These are phyloP conservation scores for Lachancea lanzarotensis DNA, from an alignment of 805 yeast genomes.

Conservation along the genomic window DNA sequence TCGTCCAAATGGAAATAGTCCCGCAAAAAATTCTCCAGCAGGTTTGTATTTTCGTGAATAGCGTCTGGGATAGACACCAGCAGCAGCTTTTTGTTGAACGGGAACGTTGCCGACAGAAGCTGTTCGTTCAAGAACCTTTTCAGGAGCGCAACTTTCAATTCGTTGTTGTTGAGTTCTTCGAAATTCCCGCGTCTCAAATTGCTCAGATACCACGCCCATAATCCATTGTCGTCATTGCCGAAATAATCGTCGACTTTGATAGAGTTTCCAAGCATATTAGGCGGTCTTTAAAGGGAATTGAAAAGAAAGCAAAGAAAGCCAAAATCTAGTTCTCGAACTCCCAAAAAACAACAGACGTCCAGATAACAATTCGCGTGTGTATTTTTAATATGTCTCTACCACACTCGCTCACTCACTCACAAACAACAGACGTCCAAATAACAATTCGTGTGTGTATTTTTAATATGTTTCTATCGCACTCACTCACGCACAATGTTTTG, in stretches of 20 bases:
- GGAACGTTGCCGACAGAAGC: slow-evolving; percentile 13
- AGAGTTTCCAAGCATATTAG: slow-evolving; percentile 9
- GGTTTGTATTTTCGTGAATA: slow-evolving; percentile 25
- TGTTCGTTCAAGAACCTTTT: slow-evolving; percentile 26
- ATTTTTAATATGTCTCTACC: too few relatives aligned
- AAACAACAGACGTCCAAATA: too few relatives aligned
- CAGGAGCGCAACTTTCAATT: slow-evolving; percentile 24
- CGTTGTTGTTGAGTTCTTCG: slow-evolving; percentile 30
- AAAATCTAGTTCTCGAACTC: background rate
- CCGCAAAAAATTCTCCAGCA: slow-evolving; percentile 27
- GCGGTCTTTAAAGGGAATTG: background rate
- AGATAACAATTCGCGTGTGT: too few relatives aligned
- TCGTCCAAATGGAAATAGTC: slow-evolving; percentile 30
- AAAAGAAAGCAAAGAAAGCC: background rate
- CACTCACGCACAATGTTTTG: too few relatives aligned
- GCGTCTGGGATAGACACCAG: slow-evolving; percentile 31
- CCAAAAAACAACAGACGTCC: too few relatives aligned
- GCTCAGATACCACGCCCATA: slow-evolving; percentile 36
- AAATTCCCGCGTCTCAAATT: slow-evolving; percentile 33
- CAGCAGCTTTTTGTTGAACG: slow-evolving; percentile 19
- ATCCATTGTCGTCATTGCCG: slow-evolving; percentile 31
- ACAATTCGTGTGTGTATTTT: too few relatives aligned
- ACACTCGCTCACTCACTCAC: too few relatives aligned
- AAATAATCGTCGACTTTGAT: slow-evolving; percentile 28
- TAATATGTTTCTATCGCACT: too few relatives aligned